Conservation (phyloP, 768 basidiomycete species). For the Hypholoma fasciculare region DNA sequence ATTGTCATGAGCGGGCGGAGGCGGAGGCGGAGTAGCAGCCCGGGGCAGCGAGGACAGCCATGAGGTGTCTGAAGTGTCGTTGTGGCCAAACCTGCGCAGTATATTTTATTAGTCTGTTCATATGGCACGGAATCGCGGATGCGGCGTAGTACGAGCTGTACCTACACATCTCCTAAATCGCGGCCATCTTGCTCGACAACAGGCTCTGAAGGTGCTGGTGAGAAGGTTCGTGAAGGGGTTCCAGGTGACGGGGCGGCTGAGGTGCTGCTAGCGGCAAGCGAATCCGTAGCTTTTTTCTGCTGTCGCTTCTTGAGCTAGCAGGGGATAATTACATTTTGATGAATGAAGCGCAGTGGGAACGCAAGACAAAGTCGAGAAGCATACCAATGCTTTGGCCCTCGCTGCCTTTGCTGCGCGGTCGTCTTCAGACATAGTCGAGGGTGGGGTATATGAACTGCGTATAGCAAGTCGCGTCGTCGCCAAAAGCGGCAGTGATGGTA, state of each 20-base stretch:
- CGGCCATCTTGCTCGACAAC: conserved; percentile 43
- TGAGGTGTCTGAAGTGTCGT: conserved; percentile 46
- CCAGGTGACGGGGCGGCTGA: conserved; percentile 41
- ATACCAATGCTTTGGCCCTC: conserved; percentile 80
- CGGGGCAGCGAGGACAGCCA: conserved; percentile 66
- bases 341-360: conserved; percentile 9
- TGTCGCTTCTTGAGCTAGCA: conserved; percentile 78
- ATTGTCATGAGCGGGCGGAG: conserved; percentile 7
- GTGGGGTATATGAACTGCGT: conserved; percentile 6
- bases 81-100: conserved; percentile 32
- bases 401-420: conserved; percentile 84
- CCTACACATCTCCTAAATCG: conserved; percentile 69
- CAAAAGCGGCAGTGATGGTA: conserved; percentile 20
- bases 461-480: conserved; percentile 12
- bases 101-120: conserved; percentile 18
- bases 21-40: conserved; percentile 35
- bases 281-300: conserved; percentile 62
- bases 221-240: conserved; percentile 40
- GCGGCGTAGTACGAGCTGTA: conserved; percentile 16
- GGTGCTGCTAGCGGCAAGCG: conserved; percentile 23
- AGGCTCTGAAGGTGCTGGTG: conserved; percentile 49
- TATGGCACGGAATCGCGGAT: neutral
- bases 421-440: conserved; percentile 57
- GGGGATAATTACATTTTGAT: neutral
- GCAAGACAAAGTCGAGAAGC: conserved; percentile 16